Percentiles rank a stretch among this genome's conserved stretches.
phyloP scores from a whole-genome alignment of 192 early-diverging fungal species.

The Backusella mclennaniae region DNA sequence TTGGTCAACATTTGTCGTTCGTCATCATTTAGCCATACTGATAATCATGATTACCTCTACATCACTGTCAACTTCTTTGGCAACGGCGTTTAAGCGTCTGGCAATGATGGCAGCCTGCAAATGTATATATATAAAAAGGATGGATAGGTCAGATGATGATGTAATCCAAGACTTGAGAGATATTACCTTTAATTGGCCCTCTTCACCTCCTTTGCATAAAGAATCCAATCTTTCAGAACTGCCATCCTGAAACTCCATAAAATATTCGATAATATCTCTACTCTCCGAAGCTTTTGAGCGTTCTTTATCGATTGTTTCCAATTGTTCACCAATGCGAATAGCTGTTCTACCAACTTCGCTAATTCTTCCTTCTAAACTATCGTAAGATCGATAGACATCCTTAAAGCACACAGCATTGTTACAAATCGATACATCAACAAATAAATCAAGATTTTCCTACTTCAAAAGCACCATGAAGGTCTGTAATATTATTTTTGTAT shows the following conservation, averaged over 20 bases:
- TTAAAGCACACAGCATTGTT: slow-evolving; percentile 21
- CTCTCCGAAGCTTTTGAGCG: slow-evolving; percentile 83
- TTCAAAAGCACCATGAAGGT: slow-evolving; percentile 79
- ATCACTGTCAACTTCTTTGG: slow-evolving; percentile 76
- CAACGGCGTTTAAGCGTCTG: slow-evolving; percentile 79
- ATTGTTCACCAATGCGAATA: slow-evolving; percentile 95
- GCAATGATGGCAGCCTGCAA: slow-evolving; percentile 79
- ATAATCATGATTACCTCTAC: slow-evolving; percentile 47
- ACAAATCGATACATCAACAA: neutral
- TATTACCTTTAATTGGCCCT: slow-evolving; percentile 78
- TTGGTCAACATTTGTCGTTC: slow-evolving; percentile 30
- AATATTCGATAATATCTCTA: slow-evolving; percentile 90
- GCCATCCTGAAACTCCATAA: slow-evolving; percentile 86
- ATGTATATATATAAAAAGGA: neutral
- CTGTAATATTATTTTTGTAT: slow-evolving; percentile 74
- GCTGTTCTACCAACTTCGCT: slow-evolving; percentile 94
- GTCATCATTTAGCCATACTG: too few species aligned
- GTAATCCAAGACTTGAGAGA: neutral
- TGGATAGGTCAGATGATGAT: neutral
- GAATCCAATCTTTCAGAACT: slow-evolving; percentile 71
- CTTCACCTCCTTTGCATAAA: slow-evolving; percentile 69
- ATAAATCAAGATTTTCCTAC: slow-evolving; percentile 36
- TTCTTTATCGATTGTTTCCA: slow-evolving; percentile 95
- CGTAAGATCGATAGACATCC: slow-evolving; percentile 87
- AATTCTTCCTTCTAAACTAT: slow-evolving; percentile 83